Evolutionary conservation across 768 basidiomycete species (phyloP).

Genomic region (Mycena floridula): DNA sequence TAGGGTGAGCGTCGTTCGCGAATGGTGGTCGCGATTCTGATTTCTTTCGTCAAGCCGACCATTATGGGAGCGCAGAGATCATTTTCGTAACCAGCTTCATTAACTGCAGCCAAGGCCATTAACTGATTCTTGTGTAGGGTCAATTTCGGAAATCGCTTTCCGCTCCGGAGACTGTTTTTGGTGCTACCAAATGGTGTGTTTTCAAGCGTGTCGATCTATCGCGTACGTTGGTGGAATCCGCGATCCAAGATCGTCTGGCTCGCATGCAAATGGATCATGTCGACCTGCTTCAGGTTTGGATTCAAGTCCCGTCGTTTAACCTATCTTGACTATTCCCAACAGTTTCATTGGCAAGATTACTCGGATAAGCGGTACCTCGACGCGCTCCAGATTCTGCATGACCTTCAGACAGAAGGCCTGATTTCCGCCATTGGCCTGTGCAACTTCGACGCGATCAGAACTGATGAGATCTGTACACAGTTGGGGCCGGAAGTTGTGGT

Average conservation of each 20-base stretch:
- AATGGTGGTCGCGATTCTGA: background rate
- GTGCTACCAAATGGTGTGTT: conserved; percentile 86
- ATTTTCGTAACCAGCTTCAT: conserved; percentile 51
- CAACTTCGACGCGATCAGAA: conserved; percentile 73
- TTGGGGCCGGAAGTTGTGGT: conserved; percentile 67
- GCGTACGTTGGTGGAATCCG: conserved; percentile 51
- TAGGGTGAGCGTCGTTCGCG: conserved; percentile 22
- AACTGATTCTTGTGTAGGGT: conserved; percentile 41
- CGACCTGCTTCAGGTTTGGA: conserved; percentile 66
- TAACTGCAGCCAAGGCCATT: conserved; percentile 1
- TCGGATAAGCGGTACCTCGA: conserved; percentile 35
- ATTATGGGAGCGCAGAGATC: conserved; percentile 80
- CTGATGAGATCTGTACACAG: conserved; percentile 75
- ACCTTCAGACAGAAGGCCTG: conserved; percentile 52
- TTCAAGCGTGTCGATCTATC: conserved; percentile 51
- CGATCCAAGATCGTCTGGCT: conserved; percentile 61
- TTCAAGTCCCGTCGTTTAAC: conserved; percentile 1
- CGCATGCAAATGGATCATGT: conserved; percentile 56
- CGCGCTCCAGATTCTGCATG: conserved; percentile 44
- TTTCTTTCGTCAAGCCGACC: conserved; percentile 52
- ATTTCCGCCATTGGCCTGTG: conserved; percentile 69
- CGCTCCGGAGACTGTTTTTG: conserved; percentile 40
- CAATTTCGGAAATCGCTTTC: conserved; percentile 51
- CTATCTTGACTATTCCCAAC: background rate
- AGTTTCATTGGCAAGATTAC: conserved; percentile 85